phyloP scores from a whole-genome alignment of 2,329 filamentous ascomycete genomes.

The Trematosphaeria pertusa region DNA sequence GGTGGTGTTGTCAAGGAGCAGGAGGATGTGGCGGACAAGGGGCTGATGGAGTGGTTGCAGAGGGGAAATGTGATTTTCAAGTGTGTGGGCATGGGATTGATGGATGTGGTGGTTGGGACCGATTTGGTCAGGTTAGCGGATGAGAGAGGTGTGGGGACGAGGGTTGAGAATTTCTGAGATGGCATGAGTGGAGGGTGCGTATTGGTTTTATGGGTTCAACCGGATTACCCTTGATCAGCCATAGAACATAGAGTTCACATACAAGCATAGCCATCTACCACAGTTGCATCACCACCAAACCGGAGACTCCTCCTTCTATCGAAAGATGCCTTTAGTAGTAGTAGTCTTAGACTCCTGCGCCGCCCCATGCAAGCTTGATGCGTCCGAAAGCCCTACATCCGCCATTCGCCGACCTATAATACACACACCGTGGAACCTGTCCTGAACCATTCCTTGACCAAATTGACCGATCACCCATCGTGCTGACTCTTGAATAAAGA shows the following conservation, averaged over 20 bases:
- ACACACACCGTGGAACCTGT: background rate
- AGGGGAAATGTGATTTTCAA: constrained; percentile 73
- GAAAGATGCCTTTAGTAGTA: too few species aligned
- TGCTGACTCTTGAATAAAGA: too few species aligned
- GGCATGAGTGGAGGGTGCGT: background rate
- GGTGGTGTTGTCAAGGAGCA: constrained; percentile 25
- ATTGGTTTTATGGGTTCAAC: background rate
- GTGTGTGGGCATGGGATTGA: constrained; percentile 71
- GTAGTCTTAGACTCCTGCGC: constrained; percentile 2
- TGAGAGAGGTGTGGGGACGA: constrained; percentile 62
- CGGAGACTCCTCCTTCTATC: too few species aligned
- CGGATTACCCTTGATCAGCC: too few species aligned
- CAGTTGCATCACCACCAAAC: too few species aligned
- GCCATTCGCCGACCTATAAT: background rate
- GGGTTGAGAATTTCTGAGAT: constrained; percentile 56
- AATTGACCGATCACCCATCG: background rate
- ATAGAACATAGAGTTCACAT: too few species aligned
- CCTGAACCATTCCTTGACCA: background rate
- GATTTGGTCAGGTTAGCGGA: constrained; percentile 65
- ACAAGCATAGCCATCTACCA: too few species aligned
- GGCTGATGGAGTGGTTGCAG: constrained; percentile 65
- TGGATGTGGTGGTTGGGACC: constrained; percentile 70
- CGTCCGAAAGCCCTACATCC: background rate
- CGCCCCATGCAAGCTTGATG: background rate
- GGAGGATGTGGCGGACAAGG: constrained; percentile 44